These are phyloP conservation scores for Gossypium schwendimanii DNA, from an alignment of 441 rosid species.

Conservation along the genomic window DNA sequence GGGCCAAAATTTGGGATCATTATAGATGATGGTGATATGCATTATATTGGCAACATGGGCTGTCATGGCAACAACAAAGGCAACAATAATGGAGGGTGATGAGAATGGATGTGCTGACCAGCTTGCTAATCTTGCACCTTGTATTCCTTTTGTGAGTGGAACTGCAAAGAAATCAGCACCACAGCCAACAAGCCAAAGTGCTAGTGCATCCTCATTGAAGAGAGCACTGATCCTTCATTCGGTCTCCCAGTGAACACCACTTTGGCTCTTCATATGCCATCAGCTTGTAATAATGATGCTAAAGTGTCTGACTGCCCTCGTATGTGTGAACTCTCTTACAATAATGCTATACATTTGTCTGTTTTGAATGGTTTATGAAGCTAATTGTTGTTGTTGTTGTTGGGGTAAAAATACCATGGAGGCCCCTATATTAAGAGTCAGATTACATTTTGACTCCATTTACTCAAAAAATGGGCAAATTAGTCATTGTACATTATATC, in stretches of 20 bases:
- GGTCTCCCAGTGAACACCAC: constrained; percentile 44
- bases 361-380: not conserved
- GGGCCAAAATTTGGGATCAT: constrained; percentile 8
- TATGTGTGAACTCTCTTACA: not conserved
- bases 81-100: constrained; percentile 25
- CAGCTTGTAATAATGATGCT: constrained; percentile 40
- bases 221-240: constrained; percentile 38
- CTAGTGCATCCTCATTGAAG: constrained; percentile 32
- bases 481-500: too few species aligned
- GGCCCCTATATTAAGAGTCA: too few species aligned
- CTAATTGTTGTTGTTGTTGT: too few species aligned
- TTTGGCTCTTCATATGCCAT: constrained; percentile 43
- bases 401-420: too few species aligned
- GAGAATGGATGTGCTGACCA: constrained; percentile 33
- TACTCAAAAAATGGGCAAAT: too few species aligned
- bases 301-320: constrained; percentile 37
- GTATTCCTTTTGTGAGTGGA: constrained; percentile 36
- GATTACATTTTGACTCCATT: too few species aligned
- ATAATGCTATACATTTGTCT: not conserved
- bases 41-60: constrained; percentile 14
- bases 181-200: constrained; percentile 32
- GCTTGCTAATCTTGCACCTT: constrained; percentile 28
- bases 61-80: not conserved
- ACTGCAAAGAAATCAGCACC: constrained; percentile 28
- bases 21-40: constrained; percentile 10